A percentile compares a stretch with the other conserved stretches of the same genome.
Evolutionary conservation across 495 filamentous ascomycete species (phyloP).

Genomic region (Antarctomyces pellizariae): DNA sequence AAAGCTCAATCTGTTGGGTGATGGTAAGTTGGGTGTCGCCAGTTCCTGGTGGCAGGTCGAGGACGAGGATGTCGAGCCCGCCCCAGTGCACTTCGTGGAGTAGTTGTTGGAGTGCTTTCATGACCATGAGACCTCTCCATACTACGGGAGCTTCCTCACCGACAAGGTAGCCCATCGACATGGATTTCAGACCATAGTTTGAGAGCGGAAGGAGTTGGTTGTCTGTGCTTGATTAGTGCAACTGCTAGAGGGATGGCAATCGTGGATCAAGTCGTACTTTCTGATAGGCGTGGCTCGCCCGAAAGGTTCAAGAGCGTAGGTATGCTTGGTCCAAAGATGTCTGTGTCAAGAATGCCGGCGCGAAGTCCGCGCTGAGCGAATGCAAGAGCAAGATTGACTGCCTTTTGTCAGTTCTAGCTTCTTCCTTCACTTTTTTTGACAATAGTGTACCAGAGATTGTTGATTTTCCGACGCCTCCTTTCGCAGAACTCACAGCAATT

Average conservation of each 20-base stretch:
- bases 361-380: conserved; percentile 60
- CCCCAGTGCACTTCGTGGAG: conserved; percentile 88
- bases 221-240: conserved; percentile 27
- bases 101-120: conserved; percentile 89
- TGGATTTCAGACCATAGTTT: conserved; percentile 92
- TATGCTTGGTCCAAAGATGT: conserved; percentile 91
- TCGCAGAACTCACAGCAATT: conserved; percentile 82
- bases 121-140: conserved; percentile 93
- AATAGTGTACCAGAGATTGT: conserved; percentile 49
- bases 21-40: conserved; percentile 88
- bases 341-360: conserved; percentile 75
- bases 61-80: conserved; percentile 54
- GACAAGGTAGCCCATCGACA: conserved; percentile 94
- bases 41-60: conserved; percentile 86
- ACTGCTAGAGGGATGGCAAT: too few relatives aligned
- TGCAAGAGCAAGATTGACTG: conserved; percentile 70
- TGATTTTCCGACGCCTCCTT: conserved; percentile 90
- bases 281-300: conserved; percentile 42
- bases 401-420: conserved; percentile 1
- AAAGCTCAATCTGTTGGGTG: conserved; percentile 68
- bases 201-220: conserved; percentile 69
- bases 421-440: not conserved
- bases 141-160: conserved; percentile 61
- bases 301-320: conserved; percentile 70
- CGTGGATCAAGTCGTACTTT: conserved; percentile 21